phyloP scores from a whole-genome alignment of 495 filamentous ascomycete species.

The Pseudomonodictys pantanalensis region DNA sequence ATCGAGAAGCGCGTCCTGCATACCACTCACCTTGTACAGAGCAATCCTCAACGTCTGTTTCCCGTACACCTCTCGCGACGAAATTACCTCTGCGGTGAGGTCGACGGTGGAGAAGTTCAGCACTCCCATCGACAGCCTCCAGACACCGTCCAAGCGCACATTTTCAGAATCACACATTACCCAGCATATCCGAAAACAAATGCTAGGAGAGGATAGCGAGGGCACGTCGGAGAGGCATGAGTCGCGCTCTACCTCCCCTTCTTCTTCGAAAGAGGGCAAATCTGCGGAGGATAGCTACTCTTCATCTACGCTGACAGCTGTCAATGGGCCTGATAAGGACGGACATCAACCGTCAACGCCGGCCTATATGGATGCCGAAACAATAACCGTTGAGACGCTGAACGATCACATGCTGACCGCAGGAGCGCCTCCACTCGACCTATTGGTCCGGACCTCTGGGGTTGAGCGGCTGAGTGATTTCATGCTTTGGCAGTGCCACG shows the following conservation, averaged over 20 bases:
- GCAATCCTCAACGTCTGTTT: conserved; percentile 94
- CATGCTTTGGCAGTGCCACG: conserved; percentile 97
- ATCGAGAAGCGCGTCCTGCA: background rate
- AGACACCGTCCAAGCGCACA: conserved; percentile 52
- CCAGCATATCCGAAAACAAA: conserved; percentile 68
- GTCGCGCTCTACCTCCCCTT: conserved; percentile 33
- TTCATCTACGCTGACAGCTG: conserved; percentile 34
- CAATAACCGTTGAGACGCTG: conserved; percentile 75
- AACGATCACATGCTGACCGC: conserved; percentile 79
- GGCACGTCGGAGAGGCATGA: conserved; percentile 41
- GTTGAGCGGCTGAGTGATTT: conserved; percentile 93
- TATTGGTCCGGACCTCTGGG: conserved; percentile 85
- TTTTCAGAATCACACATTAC: conserved; percentile 86
- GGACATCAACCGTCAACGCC: conserved; percentile 15
- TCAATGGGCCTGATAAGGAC: conserved; percentile 22
- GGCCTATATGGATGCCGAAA: conserved; percentile 66
- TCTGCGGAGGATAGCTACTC: conserved; percentile 29
- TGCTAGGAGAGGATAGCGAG: conserved; percentile 44
- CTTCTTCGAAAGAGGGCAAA: conserved; percentile 33
- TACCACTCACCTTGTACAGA: conserved; percentile 38
- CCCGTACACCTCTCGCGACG: conserved; percentile 92
- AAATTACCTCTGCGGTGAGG: conserved; percentile 89
- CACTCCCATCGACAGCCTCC: conserved; percentile 50
- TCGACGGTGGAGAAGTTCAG: conserved; percentile 81
- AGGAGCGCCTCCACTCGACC: conserved; percentile 78